Evolutionary conservation across 495 filamentous ascomycete species (phyloP).

Genomic region (Tuber umbilicatum): DNA sequence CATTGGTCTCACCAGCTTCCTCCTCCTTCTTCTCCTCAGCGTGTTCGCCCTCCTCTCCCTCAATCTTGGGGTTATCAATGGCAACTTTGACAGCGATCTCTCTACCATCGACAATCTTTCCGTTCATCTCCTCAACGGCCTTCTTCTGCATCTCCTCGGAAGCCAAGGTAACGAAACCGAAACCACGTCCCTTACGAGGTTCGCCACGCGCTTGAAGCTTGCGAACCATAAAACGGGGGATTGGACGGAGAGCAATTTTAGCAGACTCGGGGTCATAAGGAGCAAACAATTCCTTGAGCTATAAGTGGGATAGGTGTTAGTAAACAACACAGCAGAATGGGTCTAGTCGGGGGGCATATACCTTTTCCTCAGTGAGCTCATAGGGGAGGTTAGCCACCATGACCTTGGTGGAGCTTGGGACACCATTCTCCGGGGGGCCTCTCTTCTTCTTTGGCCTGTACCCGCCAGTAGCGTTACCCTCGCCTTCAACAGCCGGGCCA

Average conservation of each 20-base stretch:
- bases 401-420: constrained; percentile 98
- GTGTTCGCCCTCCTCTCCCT: constrained; percentile 52
- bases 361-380: constrained; percentile 95
- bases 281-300: constrained; percentile 95
- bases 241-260: constrained; percentile 96
- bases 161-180: constrained; percentile 92
- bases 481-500: constrained; percentile 34
- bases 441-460: constrained; percentile 53
- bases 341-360: constrained; percentile 44
- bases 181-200: constrained; percentile 97
- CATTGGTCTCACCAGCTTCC: constrained; percentile 7
- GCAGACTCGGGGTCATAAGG: constrained; percentile 84
- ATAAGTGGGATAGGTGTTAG: constrained; percentile 18
- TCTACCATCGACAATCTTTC: constrained; percentile 94
- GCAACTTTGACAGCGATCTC: constrained; percentile 99
- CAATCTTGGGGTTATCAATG: constrained; percentile 98
- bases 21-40: constrained; percentile 43
- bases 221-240: constrained; percentile 99
- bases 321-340: constrained; percentile 12
- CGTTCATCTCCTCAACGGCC: constrained; percentile 96
- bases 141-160: constrained; percentile 96
- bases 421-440: constrained; percentile 93
- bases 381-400: constrained; percentile 99
- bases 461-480: constrained; percentile 43
- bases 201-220: constrained; percentile 97